phyloP scores from a whole-genome alignment of 495 filamentous ascomycete species.

The Hyaloscypha bicolor region DNA sequence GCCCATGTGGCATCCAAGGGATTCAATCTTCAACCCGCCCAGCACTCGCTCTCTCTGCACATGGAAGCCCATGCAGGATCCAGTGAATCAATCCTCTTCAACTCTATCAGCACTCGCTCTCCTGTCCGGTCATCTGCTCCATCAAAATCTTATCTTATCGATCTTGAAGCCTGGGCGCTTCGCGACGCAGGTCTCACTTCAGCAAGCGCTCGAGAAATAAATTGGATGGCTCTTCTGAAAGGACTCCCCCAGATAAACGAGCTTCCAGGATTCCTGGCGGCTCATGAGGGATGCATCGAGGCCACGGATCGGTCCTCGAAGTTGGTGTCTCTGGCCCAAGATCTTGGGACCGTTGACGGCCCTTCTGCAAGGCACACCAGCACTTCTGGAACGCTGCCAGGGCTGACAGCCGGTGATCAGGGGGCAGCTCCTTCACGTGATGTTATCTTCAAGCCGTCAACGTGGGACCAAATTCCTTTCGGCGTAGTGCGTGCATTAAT shows the following conservation, averaged over 20 bases:
- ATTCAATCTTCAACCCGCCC: neutral
- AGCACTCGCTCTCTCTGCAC: neutral
- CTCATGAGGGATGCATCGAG: neutral
- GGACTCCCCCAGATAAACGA: neutral
- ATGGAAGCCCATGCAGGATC: neutral
- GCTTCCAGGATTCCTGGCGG: neutral
- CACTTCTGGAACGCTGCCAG: neutral
- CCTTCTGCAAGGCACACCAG: neutral
- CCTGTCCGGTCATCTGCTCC: neutral
- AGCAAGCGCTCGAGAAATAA: neutral
- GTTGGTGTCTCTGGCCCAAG: neutral
- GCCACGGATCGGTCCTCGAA: neutral
- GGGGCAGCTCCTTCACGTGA: neutral
- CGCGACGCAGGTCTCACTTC: neutral
- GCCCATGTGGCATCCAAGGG: neutral
- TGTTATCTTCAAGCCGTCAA: neutral
- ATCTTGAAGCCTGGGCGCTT: neutral
- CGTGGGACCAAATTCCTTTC: neutral
- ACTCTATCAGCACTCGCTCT: neutral
- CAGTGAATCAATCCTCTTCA: neutral
- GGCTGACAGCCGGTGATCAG: neutral
- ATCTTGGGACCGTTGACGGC: neutral
- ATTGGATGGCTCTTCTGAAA: neutral
- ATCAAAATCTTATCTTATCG: neutral
- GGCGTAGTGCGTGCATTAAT: neutral